Evolutionary conservation across 805 yeast genomes (phyloP), one percentile per base, ranked within the genome.

Genomic region (Trichomonascus vanleenenianus): DNA sequence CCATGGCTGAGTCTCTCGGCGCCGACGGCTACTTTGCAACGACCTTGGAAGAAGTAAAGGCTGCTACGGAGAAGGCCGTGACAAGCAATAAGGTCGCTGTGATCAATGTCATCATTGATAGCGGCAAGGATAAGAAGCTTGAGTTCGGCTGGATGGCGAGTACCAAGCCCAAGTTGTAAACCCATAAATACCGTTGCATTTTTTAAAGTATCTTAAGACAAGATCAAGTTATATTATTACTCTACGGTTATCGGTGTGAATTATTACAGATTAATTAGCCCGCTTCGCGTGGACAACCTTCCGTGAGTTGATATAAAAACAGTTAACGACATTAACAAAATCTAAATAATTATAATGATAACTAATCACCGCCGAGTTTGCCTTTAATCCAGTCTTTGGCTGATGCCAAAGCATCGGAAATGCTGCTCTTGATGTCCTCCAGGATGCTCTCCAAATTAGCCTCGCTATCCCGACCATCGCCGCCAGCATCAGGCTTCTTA

Each of bases 81-180:
- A 47, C 52, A 2, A 10, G 15, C 15, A 51, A 61, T 27, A 56
- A 53, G 19, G 71, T 77, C 1, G 67, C 73, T 8, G 64, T 82
- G 10, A 59, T 82, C 35, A 83, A 82, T 53, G 77, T 81, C 1
- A 65, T 80, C n/a, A 79, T 81, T 9, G 78, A 76, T 38, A 74
- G 77, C 2, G 85, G 82, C 0, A 68, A 68, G 20, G 71, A 72
- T 50, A 70, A 68, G 45, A 76, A 76, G 54, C 63, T 82, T 38
- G 72, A 73, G 36, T 81, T 81, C 61, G 84, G 82, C 1, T 81
- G 86, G 86, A 81, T 79, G 66, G 76, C 75, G n/a, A 73, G 72
- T 57, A 65, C 70, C 48, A 61, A 61, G 49, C 56, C 64, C 12
- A 64, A 64, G 50, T 38, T 60, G 16, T 63, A 8, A 22, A 5